Percentiles rank a stretch among this genome's conserved stretches.
Conservation (phyloP, 1,284 basidiomycete species). For the Ganoderma multipileum region DNA sequence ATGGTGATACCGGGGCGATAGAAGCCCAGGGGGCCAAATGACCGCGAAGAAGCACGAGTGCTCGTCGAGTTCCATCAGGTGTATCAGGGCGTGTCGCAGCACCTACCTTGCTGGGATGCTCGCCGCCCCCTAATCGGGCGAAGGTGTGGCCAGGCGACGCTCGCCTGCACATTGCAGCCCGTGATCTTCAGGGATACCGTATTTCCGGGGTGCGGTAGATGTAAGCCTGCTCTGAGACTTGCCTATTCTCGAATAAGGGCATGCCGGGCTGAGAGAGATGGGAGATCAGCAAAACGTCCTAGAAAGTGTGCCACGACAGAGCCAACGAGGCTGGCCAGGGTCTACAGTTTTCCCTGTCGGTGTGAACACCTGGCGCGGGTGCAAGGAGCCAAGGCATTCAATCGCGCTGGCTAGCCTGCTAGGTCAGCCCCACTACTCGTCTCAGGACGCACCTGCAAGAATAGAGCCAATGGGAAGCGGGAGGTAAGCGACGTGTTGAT, state of each 20-base stretch:
- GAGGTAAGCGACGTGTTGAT: background rate
- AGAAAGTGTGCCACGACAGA: conserved; percentile 4
- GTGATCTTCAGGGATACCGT: conserved; percentile 29
- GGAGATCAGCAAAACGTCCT: conserved; percentile 5
- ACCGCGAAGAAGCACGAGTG: conserved; percentile 12
- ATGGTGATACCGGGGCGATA: conserved; percentile 32
- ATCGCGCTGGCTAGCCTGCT: conserved; percentile 5
- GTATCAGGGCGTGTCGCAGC: conserved; percentile 22
- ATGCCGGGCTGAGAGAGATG: conserved; percentile 8
- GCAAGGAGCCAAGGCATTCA: conserved; percentile 13
- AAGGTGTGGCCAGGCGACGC: conserved; percentile 24
- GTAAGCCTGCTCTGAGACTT: conserved; percentile 13
- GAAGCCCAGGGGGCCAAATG: conserved; percentile 20
- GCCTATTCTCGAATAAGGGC: conserved; percentile 21
- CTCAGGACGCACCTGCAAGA: conserved; percentile 9
- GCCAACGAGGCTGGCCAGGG: conserved; percentile 19
- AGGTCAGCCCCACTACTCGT: conserved; percentile 6
- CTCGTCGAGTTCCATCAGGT: conserved; percentile 25
- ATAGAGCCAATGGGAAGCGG: background rate
- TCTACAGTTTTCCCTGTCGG: conserved; percentile 8
- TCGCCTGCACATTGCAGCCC: conserved; percentile 16
- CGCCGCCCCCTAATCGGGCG: conserved; percentile 24
- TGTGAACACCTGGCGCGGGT: background rate
- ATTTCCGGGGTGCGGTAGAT: conserved; percentile 17
- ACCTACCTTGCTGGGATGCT: conserved; percentile 26